phyloP scores from a whole-genome alignment of 2,329 filamentous ascomycete genomes.

The Colletotrichum cordylinicola region DNA sequence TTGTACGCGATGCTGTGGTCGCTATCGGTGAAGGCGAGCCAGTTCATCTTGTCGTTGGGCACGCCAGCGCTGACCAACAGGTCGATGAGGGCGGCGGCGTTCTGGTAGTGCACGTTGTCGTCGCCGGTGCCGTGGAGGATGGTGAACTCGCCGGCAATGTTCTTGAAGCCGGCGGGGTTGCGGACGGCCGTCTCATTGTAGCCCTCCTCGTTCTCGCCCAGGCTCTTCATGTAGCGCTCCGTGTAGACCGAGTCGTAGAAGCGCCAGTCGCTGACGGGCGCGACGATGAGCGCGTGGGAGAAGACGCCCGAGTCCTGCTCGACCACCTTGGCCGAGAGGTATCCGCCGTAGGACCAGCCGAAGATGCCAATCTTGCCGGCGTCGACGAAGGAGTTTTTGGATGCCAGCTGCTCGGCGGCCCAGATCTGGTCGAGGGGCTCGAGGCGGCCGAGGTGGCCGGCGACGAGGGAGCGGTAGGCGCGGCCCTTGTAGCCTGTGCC shows the following conservation, averaged over 20 bases:
- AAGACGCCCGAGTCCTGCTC: slow-evolving; percentile 67
- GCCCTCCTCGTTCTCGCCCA: slow-evolving; percentile 59
- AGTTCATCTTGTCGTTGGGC: slow-evolving; percentile 65
- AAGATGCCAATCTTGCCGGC: slow-evolving; percentile 67
- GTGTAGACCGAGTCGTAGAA: slow-evolving; percentile 77
- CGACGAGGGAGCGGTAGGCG: slow-evolving; percentile 63
- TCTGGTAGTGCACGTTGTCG: slow-evolving; percentile 76
- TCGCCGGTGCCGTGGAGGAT: slow-evolving; percentile 72
- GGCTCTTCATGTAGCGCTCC: slow-evolving; percentile 75
- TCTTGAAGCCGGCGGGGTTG: slow-evolving; percentile 65
- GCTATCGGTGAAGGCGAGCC: slow-evolving; percentile 69
- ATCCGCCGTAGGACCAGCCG: slow-evolving; percentile 74
- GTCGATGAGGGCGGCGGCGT: slow-evolving; percentile 66
- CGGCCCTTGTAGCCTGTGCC: slow-evolving; percentile 71
- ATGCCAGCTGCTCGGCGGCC: slow-evolving; percentile 63
- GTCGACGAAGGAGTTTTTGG: slow-evolving; percentile 60
- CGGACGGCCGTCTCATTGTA: slow-evolving; percentile 68
- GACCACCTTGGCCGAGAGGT: slow-evolving; percentile 69
- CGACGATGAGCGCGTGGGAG: slow-evolving; percentile 67
- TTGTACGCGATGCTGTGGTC: slow-evolving; percentile 68
- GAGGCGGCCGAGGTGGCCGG: slow-evolving; percentile 64
- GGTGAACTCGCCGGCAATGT: slow-evolving; percentile 63
- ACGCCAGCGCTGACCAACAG: slow-evolving; percentile 64
- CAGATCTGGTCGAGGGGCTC: slow-evolving; percentile 73
- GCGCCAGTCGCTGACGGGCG: slow-evolving; percentile 72